Percentiles rank a stretch among this genome's conserved stretches.
Evolutionary conservation across 192 early-diverging fungal species (phyloP).

Genomic region (Entomortierella parvispora): DNA sequence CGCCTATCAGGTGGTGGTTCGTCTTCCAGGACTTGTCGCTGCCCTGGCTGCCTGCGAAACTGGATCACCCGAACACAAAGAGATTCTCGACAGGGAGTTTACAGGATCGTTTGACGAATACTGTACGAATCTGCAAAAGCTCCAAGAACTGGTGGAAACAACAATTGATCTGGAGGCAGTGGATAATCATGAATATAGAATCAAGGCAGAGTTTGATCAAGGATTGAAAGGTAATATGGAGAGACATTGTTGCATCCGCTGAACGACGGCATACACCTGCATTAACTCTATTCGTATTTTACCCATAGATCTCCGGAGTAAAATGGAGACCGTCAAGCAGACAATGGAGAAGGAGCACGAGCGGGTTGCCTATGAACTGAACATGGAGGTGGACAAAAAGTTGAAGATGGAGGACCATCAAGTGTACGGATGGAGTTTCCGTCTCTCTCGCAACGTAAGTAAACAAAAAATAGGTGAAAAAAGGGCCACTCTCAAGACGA

Average conservation of each 20-base stretch:
- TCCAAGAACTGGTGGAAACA: constrained; percentile 88
- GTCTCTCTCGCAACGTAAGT: constrained; percentile 73
- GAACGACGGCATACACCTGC: not conserved
- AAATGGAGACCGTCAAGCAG: constrained; percentile 37
- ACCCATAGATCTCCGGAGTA: constrained; percentile 38
- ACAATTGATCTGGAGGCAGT: constrained; percentile 89
- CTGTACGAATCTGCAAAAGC: constrained; percentile 65
- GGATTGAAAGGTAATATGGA: constrained; percentile 65
- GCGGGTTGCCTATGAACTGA: constrained; percentile 71
- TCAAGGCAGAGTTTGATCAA: constrained; percentile 87
- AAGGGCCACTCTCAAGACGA: no score
- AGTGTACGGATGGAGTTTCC: constrained; percentile 86
- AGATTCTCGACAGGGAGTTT: constrained; percentile 67
- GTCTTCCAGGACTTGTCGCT: constrained; percentile 72
- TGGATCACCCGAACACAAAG: constrained; percentile 46
- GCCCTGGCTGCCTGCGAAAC: constrained; percentile 60
- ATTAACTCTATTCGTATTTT: not conserved
- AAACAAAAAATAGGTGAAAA: no score
- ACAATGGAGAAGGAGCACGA: constrained; percentile 39
- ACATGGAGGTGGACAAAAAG: constrained; percentile 85
- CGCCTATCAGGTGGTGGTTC: constrained; percentile 85
- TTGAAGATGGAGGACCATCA: constrained; percentile 90
- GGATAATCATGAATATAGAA: constrained; percentile 87
- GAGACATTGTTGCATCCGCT: not conserved
- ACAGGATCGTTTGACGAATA: constrained; percentile 61